Conservation (phyloP, 2,329 filamentous ascomycete genomes). For the Botrytis paeoniae region DNA sequence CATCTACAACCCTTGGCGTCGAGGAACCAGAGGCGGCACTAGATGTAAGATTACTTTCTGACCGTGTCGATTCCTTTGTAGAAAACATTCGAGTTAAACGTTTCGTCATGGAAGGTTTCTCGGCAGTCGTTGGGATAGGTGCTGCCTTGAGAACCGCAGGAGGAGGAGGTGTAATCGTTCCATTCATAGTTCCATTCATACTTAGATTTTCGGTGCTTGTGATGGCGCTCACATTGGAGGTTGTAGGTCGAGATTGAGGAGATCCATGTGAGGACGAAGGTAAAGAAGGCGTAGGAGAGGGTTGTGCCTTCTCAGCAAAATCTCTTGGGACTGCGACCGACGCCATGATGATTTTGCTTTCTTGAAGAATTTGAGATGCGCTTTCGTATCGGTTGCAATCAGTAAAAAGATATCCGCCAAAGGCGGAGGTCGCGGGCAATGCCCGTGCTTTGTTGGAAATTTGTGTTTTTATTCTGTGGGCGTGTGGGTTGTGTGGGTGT, state of each 20-base stretch:
- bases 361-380: slow-evolving; percentile 11
- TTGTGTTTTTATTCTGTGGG: slow-evolving; percentile 10
- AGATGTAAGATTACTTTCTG: slow-evolving; percentile 28
- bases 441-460: slow-evolving; percentile 27
- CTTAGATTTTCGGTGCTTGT: slow-evolving; percentile 34
- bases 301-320: slow-evolving; percentile 26
- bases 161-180: slow-evolving; percentile 34
- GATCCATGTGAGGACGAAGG: slow-evolving; percentile 32
- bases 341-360: slow-evolving; percentile 30
- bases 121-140: slow-evolving; percentile 32
- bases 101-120: slow-evolving; percentile 62
- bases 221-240: slow-evolving; percentile 29
- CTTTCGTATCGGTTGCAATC: slow-evolving; percentile 19
- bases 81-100: slow-evolving; percentile 65
- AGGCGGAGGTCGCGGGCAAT: slow-evolving; percentile 29
- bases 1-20: slow-evolving; percentile 31
- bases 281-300: slow-evolving; percentile 32
- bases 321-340: slow-evolving; percentile 32
- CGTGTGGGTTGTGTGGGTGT: not conserved
- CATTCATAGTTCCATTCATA: slow-evolving; percentile 34
- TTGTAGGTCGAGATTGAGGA: slow-evolving; percentile 29
- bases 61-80: slow-evolving; percentile 48
- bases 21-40: slow-evolving; percentile 38
- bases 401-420: slow-evolving; percentile 23
- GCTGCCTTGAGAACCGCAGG: slow-evolving; percentile 31